A percentile compares a stretch with the other conserved stretches of the same genome.
These are phyloP conservation scores for Kodamaea sagamina DNA, from an alignment of 805 yeast species.

Conservation along the genomic window DNA sequence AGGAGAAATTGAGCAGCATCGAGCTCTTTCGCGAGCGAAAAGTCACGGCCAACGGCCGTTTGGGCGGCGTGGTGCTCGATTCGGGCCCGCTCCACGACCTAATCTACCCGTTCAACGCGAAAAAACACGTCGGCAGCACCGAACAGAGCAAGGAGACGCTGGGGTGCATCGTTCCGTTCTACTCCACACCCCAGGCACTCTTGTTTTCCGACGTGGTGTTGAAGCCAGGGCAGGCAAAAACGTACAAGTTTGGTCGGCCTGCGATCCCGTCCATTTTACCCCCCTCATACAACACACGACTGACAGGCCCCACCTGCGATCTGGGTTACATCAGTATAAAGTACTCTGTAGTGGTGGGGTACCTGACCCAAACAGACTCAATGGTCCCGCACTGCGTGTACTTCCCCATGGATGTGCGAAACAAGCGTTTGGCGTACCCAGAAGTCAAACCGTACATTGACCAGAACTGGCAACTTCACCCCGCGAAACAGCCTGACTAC, in stretches of 20 bases:
- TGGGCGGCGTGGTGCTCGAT: conserved; percentile 9
- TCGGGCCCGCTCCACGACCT: conserved; percentile 26
- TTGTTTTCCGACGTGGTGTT: conserved; percentile 36
- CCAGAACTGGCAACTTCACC: conserved; percentile 9
- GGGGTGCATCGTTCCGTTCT: conserved; percentile 35
- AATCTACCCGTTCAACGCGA: conserved; percentile 32
- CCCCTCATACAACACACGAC: conserved; percentile 42
- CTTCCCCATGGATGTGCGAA: conserved; percentile 35
- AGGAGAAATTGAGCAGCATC: conserved; percentile 22
- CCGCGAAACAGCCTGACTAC: conserved; percentile 4
- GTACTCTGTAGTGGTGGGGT: conserved; percentile 39
- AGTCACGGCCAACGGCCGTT: conserved; percentile 27
- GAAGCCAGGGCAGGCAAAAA: conserved; percentile 18
- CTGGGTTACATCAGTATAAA: conserved; percentile 40
- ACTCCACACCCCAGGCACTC: conserved; percentile 41
- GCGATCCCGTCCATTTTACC: conserved; percentile 29
- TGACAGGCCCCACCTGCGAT: conserved; percentile 43
- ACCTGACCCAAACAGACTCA: conserved; percentile 16
- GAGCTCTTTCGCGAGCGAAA: conserved; percentile 26
- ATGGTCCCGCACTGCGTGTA: conserved; percentile 29
- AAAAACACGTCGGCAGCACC: conserved; percentile 11
- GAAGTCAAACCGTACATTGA: conserved; percentile 8
- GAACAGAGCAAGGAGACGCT: conserved; percentile 29
- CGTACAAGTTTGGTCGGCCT: conserved; percentile 19
- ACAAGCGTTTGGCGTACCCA: conserved; percentile 5